Evolutionary conservation across 1,284 basidiomycete genomes (phyloP).

Genomic region (Leccinum fallax): DNA sequence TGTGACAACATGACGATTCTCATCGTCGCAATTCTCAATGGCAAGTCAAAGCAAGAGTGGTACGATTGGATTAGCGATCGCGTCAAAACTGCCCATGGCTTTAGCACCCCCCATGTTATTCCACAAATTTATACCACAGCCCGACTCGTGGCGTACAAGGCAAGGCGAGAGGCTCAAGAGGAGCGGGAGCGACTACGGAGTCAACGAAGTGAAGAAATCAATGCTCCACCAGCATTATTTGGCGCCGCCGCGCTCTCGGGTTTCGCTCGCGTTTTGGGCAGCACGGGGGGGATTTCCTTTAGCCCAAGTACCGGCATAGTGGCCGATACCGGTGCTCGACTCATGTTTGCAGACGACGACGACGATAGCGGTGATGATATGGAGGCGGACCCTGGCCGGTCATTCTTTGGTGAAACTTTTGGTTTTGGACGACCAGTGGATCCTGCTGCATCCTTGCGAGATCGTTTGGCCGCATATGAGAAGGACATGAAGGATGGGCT

Average conservation of each 20-base stretch:
- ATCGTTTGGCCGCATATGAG: conserved; percentile 64
- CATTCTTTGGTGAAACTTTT: conserved; percentile 52
- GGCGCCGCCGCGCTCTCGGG: conserved; percentile 38
- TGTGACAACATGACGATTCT: conserved; percentile 99
- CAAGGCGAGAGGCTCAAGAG: conserved; percentile 54
- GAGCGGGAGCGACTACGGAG: conserved; percentile 57
- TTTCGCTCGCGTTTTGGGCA: conserved; percentile 49
- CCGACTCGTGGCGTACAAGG: conserved; percentile 60
- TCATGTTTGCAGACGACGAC: conserved; percentile 66
- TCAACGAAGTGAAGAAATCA: conserved; percentile 36
- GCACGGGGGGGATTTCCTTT: conserved; percentile 60
- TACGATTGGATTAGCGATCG: conserved; percentile 88
- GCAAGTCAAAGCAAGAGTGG: conserved; percentile 91
- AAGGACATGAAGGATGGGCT: conserved; percentile 40
- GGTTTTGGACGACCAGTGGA: conserved; percentile 47
- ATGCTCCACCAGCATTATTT: conserved; percentile 26
- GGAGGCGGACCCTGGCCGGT: conserved; percentile 39
- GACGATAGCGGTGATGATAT: conserved; percentile 55
- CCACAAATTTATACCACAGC: conserved; percentile 70
- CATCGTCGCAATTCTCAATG: conserved; percentile 86
- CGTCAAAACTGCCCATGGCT: conserved; percentile 75
- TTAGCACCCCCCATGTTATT: conserved; percentile 66
- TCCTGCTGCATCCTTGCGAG: conserved; percentile 57
- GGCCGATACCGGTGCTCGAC: conserved; percentile 43
- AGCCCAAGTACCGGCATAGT: conserved; percentile 52